Conservation (phyloP, 2,329 filamentous ascomycete genomes). For the Conoideocrella luteorostrata region DNA sequence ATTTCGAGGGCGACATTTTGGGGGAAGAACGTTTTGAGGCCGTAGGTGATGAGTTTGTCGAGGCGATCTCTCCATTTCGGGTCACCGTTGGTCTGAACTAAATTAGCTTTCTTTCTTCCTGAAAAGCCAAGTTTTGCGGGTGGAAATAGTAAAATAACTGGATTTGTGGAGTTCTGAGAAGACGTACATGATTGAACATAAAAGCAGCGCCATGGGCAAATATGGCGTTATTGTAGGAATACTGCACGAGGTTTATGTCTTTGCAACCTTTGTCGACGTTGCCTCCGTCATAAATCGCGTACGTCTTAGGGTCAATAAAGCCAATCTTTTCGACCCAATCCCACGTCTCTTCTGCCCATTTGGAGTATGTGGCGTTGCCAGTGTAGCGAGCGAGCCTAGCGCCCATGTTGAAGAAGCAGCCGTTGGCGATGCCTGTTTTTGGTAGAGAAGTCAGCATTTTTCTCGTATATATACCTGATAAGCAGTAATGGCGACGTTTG, state of each 20-base stretch:
- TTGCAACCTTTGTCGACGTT: slow-evolving; percentile 53
- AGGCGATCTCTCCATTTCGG: slow-evolving; percentile 50
- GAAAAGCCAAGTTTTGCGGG: no score
- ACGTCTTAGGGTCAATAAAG: slow-evolving; percentile 53
- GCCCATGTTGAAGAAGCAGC: slow-evolving; percentile 56
- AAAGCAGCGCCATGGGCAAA: slow-evolving; percentile 57
- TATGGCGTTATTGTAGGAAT: slow-evolving; percentile 60
- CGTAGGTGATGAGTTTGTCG: slow-evolving; percentile 46
- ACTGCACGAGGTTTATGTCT: slow-evolving; percentile 54
- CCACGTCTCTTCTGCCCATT: slow-evolving; percentile 55
- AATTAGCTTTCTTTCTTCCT: neutral
- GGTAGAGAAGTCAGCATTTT: neutral
- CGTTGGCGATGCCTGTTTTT: slow-evolving; percentile 56
- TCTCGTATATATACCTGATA: no score
- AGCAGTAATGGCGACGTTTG: neutral
- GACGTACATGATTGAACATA: slow-evolving; percentile 57
- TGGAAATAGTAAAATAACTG: neutral
- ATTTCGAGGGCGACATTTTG: slow-evolving; percentile 57
- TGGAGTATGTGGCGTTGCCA: slow-evolving; percentile 55
- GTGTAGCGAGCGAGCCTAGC: slow-evolving; percentile 70
- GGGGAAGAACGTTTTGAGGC: slow-evolving; percentile 46
- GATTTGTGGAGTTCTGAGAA: neutral
- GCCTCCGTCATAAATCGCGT: slow-evolving; percentile 58
- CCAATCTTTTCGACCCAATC: slow-evolving; percentile 51
- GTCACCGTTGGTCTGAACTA: slow-evolving; percentile 43